These are phyloP conservation scores for Blastobotrys serpentis DNA, from an alignment of 1,139 yeast species.

Conservation along the genomic window DNA sequence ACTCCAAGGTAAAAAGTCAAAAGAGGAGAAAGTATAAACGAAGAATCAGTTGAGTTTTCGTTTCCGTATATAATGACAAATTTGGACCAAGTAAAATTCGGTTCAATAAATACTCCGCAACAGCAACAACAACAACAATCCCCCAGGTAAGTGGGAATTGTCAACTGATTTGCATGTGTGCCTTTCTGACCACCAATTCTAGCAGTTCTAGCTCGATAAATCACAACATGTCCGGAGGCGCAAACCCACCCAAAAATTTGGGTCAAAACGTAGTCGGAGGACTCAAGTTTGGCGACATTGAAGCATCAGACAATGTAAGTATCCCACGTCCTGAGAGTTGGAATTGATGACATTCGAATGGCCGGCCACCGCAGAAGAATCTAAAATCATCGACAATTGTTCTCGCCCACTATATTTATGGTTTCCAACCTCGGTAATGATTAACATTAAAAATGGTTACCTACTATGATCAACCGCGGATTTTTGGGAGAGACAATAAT, in stretches of 20 bases:
- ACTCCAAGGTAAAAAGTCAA: not conserved
- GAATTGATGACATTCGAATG: no score
- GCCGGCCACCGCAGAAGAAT: no score
- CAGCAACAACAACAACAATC: slow-evolving; percentile 3
- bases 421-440: not conserved
- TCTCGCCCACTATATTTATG: not conserved
- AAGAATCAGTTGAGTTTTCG: no score
- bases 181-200: not conserved
- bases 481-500: slow-evolving; percentile 3
- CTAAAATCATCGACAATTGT: no score
- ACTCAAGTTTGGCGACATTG: slow-evolving; percentile 27
- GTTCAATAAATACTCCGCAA: slow-evolving; percentile 3
- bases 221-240: slow-evolving; percentile 21
- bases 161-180: not conserved
- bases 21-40: no score
- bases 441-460: not conserved
- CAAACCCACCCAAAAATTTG: slow-evolving; percentile 21
- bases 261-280: slow-evolving; percentile 18
- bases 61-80: not conserved
- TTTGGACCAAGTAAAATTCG: slow-evolving; percentile 10
- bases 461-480: not conserved
- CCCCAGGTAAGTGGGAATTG: not conserved
- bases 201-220: slow-evolving; percentile 9
- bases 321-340: not conserved
- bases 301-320: slow-evolving; percentile 7